Conservation (phyloP, 2,329 filamentous ascomycete species). For the Beauveria bassiana region DNA sequence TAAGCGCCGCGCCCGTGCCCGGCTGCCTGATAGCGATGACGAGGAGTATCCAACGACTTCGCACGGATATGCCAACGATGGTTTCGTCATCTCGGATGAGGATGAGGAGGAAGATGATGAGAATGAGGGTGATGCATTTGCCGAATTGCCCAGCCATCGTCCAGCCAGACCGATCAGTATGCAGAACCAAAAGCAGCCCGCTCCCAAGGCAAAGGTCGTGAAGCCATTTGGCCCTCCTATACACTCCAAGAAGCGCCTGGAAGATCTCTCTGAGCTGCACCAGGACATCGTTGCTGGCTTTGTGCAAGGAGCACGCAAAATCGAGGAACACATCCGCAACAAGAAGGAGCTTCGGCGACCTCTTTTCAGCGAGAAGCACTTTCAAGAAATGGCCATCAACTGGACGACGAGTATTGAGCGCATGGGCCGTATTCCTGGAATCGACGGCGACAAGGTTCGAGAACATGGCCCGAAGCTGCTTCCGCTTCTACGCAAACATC, state of each 20-base stretch:
- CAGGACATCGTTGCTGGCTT: slow-evolving; percentile 58
- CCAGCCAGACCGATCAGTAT: slow-evolving; percentile 29
- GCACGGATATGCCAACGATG: slow-evolving; percentile 41
- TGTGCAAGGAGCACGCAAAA: slow-evolving; percentile 49
- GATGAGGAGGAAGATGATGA: slow-evolving; percentile 25
- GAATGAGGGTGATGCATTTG: slow-evolving; percentile 39
- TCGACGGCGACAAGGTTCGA: slow-evolving; percentile 54
- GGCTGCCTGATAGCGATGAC: slow-evolving; percentile 21
- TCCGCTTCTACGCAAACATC: slow-evolving; percentile 44
- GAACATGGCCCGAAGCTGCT: slow-evolving; percentile 55
- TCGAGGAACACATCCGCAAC: slow-evolving; percentile 56
- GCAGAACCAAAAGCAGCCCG: background rate
- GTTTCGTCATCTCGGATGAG: slow-evolving; percentile 39
- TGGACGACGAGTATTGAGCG: slow-evolving; percentile 55
- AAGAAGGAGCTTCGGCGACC: slow-evolving; percentile 47
- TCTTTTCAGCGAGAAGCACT: slow-evolving; percentile 61
- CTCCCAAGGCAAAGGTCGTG: slow-evolving; percentile 8
- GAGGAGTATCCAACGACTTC: slow-evolving; percentile 32
- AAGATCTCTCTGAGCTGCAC: slow-evolving; percentile 51
- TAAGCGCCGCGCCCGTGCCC: slow-evolving; percentile 23
- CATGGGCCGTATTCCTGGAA: slow-evolving; percentile 56
- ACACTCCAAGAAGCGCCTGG: slow-evolving; percentile 45
- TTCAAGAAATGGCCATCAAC: slow-evolving; percentile 65
- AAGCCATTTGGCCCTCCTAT: slow-evolving; percentile 49
- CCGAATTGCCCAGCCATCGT: slow-evolving; percentile 30